These are phyloP conservation scores for Talaromyces sp. DNA, from an alignment of 2,329 filamentous ascomycete species.

Conservation along the genomic window DNA sequence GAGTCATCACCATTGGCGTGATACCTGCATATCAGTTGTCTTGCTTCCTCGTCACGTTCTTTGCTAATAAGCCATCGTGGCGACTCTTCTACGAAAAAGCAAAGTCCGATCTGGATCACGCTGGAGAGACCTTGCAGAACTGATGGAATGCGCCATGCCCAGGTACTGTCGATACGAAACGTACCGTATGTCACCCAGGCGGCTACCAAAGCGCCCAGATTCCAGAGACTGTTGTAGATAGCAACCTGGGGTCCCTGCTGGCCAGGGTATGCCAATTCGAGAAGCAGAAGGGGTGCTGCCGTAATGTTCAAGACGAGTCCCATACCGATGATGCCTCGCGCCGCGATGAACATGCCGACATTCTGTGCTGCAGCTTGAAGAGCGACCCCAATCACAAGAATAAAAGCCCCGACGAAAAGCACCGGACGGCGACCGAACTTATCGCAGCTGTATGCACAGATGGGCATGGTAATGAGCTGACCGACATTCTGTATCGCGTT, in stretches of 20 bases:
- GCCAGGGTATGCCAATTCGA: conserved; percentile 66
- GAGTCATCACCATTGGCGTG: conserved; percentile 52
- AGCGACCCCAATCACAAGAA: not conserved
- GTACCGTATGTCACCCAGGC: conserved; percentile 64
- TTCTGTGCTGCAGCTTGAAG: conserved; percentile 7
- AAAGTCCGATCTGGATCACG: conserved; percentile 42
- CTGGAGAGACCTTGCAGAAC: conserved; percentile 62
- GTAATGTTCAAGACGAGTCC: conserved; percentile 64
- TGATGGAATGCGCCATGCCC: conserved; percentile 65
- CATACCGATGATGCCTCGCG: conserved; percentile 63
- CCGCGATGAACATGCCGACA: conserved; percentile 52
- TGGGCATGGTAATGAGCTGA: conserved; percentile 1
- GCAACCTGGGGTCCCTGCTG: conserved; percentile 64
- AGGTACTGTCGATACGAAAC: conserved; percentile 54
- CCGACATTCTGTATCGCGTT: conserved; percentile 7
- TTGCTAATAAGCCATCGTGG: conserved; percentile 61
- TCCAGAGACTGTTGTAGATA: conserved; percentile 68
- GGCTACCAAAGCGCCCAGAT: conserved; percentile 53
- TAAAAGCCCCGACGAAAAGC: not conserved
- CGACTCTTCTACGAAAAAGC: conserved; percentile 41
- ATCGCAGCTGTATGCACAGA: not conserved
- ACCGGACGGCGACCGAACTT: not conserved
- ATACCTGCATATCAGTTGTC: conserved; percentile 55
- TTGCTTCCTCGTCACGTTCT: conserved; percentile 56
- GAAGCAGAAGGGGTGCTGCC: conserved; percentile 61